phyloP scores from a whole-genome alignment of 306 rosid genomes.

The Vigna nakashimae region DNA sequence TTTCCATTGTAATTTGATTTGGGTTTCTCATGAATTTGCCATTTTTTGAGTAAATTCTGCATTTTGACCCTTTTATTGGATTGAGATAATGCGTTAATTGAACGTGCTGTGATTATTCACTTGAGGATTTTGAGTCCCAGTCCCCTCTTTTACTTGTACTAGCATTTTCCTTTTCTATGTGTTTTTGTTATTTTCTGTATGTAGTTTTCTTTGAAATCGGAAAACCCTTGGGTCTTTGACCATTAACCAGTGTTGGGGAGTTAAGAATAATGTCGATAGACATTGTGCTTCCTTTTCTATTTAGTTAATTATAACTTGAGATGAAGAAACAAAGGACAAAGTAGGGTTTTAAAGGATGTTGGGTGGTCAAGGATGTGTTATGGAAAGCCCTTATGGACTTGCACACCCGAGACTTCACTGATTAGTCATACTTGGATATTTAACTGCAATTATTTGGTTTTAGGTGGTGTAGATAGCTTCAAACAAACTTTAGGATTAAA shows the following conservation, averaged over 20 bases:
- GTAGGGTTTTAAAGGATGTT: neutral
- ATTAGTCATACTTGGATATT: neutral
- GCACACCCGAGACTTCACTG: neutral
- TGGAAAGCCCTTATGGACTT: neutral
- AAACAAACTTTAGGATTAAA: neutral
- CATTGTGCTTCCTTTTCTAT: slow-evolving; percentile 2
- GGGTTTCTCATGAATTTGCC: slow-evolving; percentile 25
- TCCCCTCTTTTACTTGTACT: neutral
- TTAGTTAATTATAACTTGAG: slow-evolving; percentile 2
- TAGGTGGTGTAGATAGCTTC: neutral
- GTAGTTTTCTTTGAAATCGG: slow-evolving; percentile 12
- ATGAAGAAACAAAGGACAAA: neutral
- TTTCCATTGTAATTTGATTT: neutral
- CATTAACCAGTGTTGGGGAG: neutral
- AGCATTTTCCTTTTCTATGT: neutral
- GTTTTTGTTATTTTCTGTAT: neutral
- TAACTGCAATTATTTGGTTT: neutral
- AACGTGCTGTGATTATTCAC: neutral
- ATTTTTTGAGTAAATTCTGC: slow-evolving; percentile 20
- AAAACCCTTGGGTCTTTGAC: slow-evolving; percentile 8
- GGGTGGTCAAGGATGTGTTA: neutral
- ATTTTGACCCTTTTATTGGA: slow-evolving; percentile 34
- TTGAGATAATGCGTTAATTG: slow-evolving; percentile 10
- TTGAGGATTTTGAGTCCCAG: neutral
- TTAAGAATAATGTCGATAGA: neutral